These are phyloP conservation scores for Arabis alpina DNA, from an alignment of 345 rosid genomes.

Conservation along the genomic window DNA sequence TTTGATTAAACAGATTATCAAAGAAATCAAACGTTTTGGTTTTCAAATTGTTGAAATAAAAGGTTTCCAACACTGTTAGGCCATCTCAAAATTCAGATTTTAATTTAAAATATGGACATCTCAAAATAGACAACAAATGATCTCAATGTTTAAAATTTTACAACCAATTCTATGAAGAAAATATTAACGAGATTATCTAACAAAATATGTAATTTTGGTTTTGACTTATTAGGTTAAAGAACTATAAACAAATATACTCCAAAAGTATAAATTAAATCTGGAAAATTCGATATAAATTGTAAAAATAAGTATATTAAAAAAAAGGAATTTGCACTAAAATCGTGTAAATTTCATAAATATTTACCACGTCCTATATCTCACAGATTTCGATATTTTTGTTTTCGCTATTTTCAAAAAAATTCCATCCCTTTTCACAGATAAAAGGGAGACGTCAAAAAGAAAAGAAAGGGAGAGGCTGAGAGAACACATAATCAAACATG, in stretches of 20 bases:
- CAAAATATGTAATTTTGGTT: not conserved
- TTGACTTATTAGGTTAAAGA: not conserved
- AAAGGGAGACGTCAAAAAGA: slow-evolving; percentile 3
- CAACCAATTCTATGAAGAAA: not conserved
- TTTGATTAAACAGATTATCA: no score
- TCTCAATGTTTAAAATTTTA: no score
- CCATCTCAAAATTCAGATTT: no score
- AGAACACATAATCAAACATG: slow-evolving; percentile 9
- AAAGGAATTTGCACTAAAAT: not conserved
- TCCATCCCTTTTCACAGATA: not conserved
- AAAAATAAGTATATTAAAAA: no score
- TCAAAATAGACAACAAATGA: no score
- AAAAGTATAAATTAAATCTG: not conserved
- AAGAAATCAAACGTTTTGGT: no score
- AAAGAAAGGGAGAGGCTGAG: not conserved
- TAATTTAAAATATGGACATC: no score
- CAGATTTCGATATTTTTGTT: not conserved
- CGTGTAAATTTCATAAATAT: not conserved
- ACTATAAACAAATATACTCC: not conserved
- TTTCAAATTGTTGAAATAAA: no score
- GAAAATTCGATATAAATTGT: no score
- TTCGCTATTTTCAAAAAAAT: not conserved
- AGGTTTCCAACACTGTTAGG: no score
- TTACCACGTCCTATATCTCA: not conserved
- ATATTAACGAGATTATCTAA: not conserved